Base-by-base conservation (phyloP, 225 moss, liverwort and hornwort genomes). In the Lunularia cruciata region DNA sequence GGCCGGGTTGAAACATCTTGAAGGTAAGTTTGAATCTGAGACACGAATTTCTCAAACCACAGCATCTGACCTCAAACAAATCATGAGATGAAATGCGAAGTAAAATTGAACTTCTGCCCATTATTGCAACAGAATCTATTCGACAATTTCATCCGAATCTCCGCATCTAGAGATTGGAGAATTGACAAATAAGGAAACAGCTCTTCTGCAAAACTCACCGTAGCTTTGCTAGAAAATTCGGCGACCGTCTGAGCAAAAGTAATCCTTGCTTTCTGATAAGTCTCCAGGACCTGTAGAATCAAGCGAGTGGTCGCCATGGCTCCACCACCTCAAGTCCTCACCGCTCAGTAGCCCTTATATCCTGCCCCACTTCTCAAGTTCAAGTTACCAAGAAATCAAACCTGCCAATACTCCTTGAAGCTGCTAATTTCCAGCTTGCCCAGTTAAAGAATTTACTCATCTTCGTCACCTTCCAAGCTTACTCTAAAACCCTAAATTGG, bases 211-310 rank as follows among this genome's bases (percentile, higher is more conserved):
- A 56, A 8, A 72, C 77, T 4, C 53, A 86, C 93, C 80, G 90
- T 90, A 28, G 93, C 82, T 71, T 93, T 93, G 37, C 75, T 88
- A 3, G 93, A 86, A 71, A 93, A 86, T 67, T 93, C 93, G 27
- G 93, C 90, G 47, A 87, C 76, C 13, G 93, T 90, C 72, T 93
- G 93, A 33, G 88, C 93, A 70, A 93, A 93, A 23, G 86, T 88
- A 46, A 93, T 85, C 0, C 93, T 78, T 30, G 90, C 80, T 70
- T 93, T 93, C 31, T 93, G 93, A 67, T 88, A 93, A 47, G 85
- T 90, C 71, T 93, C 93, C 42, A 93, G 77, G 42, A 93, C 93
- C 67, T 90, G 90, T 20, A 93, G 43, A 31, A 93, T 90, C 32
- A 87, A 75, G 16, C 93, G 77, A 12, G 88, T 90, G 1, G 90